These are phyloP conservation scores for Parachaetomium inaequale DNA, from an alignment of 495 filamentous ascomycete species.

Conservation along the genomic window DNA sequence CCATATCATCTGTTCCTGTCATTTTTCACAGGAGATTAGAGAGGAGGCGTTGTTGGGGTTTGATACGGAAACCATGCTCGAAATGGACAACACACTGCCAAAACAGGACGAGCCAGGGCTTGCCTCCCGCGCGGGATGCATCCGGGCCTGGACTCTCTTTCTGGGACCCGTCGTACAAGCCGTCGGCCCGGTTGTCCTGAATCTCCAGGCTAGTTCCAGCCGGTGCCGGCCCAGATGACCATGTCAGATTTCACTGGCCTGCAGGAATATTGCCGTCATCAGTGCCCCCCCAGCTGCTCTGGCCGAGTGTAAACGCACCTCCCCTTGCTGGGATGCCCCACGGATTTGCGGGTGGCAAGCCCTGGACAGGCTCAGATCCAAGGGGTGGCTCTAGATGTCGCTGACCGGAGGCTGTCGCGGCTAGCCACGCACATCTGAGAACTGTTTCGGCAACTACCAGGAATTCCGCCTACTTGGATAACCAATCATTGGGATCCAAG, in stretches of 20 bases:
- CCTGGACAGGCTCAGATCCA: no score
- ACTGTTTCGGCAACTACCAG: conserved; percentile 16
- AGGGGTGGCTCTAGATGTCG: background rate
- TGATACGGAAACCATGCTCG: conserved; percentile 18
- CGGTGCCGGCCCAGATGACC: background rate
- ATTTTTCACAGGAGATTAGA: conserved; percentile 10
- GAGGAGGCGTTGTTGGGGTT: background rate
- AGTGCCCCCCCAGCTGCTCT: background rate
- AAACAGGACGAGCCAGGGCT: conserved; percentile 7
- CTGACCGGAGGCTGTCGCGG: conserved; percentile 15
- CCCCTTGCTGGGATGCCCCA: background rate
- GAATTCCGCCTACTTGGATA: conserved; percentile 10
- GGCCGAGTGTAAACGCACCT: background rate
- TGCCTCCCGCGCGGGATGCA: conserved; percentile 15
- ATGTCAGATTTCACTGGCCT: background rate
- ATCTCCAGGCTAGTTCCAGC: background rate
- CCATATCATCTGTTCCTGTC: background rate
- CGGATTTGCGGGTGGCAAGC: conserved; percentile 2
- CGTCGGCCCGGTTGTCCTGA: conserved; percentile 9
- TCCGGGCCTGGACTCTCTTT: background rate
- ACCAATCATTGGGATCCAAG: conserved; percentile 15
- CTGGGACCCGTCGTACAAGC: background rate
- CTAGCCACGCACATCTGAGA: conserved; percentile 13
- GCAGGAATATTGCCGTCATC: background rate
- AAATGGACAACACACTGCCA: conserved; percentile 20